Evolutionary conservation across 768 basidiomycete species (phyloP).

Genomic region (Panus rudis): DNA sequence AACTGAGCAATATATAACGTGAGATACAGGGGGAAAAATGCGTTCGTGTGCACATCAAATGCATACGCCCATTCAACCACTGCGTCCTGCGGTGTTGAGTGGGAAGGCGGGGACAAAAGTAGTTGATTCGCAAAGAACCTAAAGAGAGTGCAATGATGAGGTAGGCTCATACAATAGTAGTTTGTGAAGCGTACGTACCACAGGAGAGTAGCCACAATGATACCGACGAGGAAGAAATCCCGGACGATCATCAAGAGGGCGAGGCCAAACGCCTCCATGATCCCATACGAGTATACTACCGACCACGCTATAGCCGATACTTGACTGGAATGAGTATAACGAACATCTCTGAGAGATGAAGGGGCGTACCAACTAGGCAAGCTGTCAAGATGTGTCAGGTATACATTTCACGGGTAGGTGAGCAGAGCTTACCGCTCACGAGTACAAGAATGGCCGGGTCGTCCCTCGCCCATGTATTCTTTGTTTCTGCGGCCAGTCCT

Average conservation of each 20-base stretch:
- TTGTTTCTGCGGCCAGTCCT: conserved; percentile 60
- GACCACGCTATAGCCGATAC: conserved; percentile 85
- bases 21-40: conserved; percentile 92
- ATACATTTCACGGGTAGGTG: neutral
- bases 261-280: conserved; percentile 50
- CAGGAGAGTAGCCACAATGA: conserved; percentile 65
- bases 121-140: conserved; percentile 71
- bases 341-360: neutral
- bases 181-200: conserved; percentile 42
- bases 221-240: conserved; percentile 78
- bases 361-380: conserved; percentile 62
- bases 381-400: conserved; percentile 42
- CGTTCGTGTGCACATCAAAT: conserved; percentile 95
- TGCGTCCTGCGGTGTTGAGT: conserved; percentile 62
- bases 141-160: too few relatives aligned
- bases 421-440: neutral
- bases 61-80: conserved; percentile 89
- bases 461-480: conserved; percentile 97
- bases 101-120: conserved; percentile 64
- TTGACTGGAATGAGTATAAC: conserved; percentile 23
- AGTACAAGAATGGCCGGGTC: conserved; percentile 93
- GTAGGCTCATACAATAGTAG: neutral
- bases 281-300: conserved; percentile 64
- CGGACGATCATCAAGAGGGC: conserved; percentile 80
- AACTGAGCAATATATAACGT: conserved; percentile 87